Conservation (phyloP, 768 basidiomycete genomes). For the Russula vinacea region DNA sequence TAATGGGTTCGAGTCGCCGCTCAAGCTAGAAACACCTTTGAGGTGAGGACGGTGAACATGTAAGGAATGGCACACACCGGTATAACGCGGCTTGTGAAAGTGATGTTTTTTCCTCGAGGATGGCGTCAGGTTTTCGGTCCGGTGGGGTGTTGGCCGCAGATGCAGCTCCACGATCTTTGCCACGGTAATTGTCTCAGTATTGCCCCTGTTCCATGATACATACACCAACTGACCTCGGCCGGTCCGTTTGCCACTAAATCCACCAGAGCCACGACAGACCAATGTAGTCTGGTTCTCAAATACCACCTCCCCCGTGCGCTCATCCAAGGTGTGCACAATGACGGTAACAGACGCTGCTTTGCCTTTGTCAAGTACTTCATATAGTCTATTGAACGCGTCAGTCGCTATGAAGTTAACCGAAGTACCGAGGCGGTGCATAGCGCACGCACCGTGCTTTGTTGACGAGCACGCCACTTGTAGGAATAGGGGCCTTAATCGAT, state of each 20-base stretch:
- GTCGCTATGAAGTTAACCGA: conserved; percentile 1
- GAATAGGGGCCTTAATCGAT: conserved; percentile 80
- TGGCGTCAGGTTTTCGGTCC: conserved; percentile 77
- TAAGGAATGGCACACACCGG: conserved; percentile 48
- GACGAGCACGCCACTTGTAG: conserved; percentile 76
- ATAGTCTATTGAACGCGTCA: conserved; percentile 43
- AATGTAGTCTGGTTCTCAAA: conserved; percentile 93
- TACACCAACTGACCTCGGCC: conserved; percentile 63
- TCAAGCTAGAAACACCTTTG: conserved; percentile 53
- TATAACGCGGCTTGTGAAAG: conserved; percentile 86
- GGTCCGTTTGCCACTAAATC: conserved; percentile 86
- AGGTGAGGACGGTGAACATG: conserved; percentile 4
- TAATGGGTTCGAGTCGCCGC: conserved; percentile 88
- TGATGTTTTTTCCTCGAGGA: conserved; percentile 84
- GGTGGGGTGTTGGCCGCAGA: conserved; percentile 79
- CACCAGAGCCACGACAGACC: conserved; percentile 92
- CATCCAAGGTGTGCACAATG: conserved; percentile 77
- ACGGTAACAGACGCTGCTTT: conserved; percentile 89
- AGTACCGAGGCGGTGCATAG: not conserved
- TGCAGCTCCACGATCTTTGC: conserved; percentile 82
- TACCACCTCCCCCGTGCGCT: conserved; percentile 68
- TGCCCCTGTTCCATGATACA: not conserved
- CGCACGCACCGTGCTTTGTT: conserved; percentile 63
- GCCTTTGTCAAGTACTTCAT: conserved; percentile 86
- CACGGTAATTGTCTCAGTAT: not conserved